A percentile compares a stretch with the other conserved stretches of the same genome.
Conservation (phyloP, 495 filamentous ascomycete genomes). For the Geopyxis carbonaria region DNA sequence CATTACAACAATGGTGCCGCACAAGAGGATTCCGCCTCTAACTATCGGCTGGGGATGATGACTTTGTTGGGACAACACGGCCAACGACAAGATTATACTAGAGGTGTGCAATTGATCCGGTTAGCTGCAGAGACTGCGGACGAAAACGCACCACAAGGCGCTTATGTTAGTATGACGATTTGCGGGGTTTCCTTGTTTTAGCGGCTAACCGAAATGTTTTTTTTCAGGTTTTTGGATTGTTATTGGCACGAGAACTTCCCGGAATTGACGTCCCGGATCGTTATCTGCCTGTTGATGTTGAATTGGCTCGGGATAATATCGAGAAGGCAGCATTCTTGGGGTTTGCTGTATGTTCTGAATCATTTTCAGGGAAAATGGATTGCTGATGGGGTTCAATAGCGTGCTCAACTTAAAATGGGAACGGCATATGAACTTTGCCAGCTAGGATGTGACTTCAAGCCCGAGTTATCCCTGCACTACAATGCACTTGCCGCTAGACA, state of each 20-base stretch:
- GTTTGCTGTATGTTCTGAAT: conserved; percentile 44
- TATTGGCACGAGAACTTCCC: conserved; percentile 73
- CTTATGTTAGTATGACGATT: conserved; percentile 43
- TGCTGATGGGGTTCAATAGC: conserved; percentile 15
- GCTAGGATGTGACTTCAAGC: conserved; percentile 87
- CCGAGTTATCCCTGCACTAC: conserved; percentile 81
- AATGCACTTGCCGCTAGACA: conserved; percentile 85
- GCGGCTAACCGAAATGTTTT: too few species aligned
- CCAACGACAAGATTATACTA: conserved; percentile 59
- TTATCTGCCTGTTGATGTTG: conserved; percentile 55
- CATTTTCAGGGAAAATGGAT: not conserved
- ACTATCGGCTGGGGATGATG: conserved; percentile 96
- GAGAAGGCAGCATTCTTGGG: conserved; percentile 94
- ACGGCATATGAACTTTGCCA: conserved; percentile 87
- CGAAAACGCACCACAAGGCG: conserved; percentile 93
- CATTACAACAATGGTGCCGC: conserved; percentile 72
- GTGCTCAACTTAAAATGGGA: conserved; percentile 95
- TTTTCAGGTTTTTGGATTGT: conserved; percentile 74
- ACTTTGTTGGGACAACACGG: conserved; percentile 84
- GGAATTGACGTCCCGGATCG: conserved; percentile 66
- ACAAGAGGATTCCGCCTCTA: conserved; percentile 73
- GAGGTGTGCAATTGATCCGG: conserved; percentile 64
- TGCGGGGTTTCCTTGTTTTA: conserved; percentile 1
- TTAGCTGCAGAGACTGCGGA: conserved; percentile 74
- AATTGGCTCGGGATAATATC: conserved; percentile 65